These are phyloP conservation scores for Rhododendron henanense DNA, from an alignment of 148 eudicot species.

Conservation along the genomic window DNA sequence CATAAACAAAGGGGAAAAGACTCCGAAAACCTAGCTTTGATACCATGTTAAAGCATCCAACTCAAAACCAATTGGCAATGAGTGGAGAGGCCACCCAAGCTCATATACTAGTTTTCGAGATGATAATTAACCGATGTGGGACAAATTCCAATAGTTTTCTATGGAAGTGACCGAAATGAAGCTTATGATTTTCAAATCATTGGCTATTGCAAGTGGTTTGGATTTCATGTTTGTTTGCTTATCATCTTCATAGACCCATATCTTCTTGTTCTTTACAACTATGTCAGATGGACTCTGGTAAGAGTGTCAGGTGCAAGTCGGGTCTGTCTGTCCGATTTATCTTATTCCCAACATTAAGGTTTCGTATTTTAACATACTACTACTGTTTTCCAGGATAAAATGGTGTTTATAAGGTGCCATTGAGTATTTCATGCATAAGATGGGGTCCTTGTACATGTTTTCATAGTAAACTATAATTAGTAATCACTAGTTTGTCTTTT, in stretches of 20 bases:
- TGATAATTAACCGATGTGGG: no score
- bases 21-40: no score
- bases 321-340: neutral
- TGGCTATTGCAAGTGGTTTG: neutral
- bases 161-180: neutral
- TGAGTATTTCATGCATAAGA: neutral
- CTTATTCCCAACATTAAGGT: neutral
- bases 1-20: no score
- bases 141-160: no score
- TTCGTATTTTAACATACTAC: neutral
- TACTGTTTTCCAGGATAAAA: neutral
- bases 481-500: neutral
- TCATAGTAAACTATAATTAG: neutral
- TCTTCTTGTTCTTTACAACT: neutral
- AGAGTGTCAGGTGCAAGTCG: neutral
- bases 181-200: neutral
- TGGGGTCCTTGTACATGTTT: neutral
- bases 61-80: no score
- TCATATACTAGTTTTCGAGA: no score
- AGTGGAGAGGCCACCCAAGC: no score
- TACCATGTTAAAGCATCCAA: no score
- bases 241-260: neutral
- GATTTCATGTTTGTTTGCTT: neutral
- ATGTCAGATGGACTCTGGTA: neutral
- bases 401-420: neutral